These are phyloP conservation scores for Sporothrix globosa DNA, from an alignment of 2,329 filamentous ascomycete genomes.

Conservation along the genomic window DNA sequence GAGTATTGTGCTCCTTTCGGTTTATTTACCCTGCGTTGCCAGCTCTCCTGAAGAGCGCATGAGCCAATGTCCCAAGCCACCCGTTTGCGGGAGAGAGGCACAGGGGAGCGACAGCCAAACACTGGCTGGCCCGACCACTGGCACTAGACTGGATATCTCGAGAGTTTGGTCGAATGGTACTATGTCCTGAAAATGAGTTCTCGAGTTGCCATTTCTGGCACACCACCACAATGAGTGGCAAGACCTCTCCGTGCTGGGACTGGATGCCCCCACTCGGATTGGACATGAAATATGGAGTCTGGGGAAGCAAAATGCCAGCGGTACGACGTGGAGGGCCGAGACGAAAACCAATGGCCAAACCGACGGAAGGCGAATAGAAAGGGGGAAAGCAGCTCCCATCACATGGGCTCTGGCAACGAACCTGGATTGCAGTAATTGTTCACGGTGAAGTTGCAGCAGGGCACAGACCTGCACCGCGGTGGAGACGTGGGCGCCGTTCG, in stretches of 20 bases:
- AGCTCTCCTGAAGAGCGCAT: constrained; percentile 5
- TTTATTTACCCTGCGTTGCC: not conserved
- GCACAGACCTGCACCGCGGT: not conserved
- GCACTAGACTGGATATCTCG: not conserved
- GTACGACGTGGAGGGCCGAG: not conserved
- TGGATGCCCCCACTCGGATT: constrained; percentile 4
- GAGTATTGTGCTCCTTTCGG: not conserved
- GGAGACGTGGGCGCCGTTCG: too few species aligned
- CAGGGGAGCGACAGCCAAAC: not conserved
- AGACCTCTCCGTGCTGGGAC: constrained; percentile 13
- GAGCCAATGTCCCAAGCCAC: constrained; percentile 15
- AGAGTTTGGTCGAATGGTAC: constrained; percentile 2
- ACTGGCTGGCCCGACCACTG: not conserved
- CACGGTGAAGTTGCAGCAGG: not conserved
- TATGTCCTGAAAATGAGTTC: constrained; percentile 7
- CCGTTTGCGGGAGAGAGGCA: constrained; percentile 11
- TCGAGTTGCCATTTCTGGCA: constrained; percentile 23
- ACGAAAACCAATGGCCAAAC: not conserved
- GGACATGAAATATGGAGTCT: constrained; percentile 7
- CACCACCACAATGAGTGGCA: constrained; percentile 20
- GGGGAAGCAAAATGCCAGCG: constrained; percentile 5
- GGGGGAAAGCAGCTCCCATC: not conserved
- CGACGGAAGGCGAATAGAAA: not conserved
- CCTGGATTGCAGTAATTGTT: constrained; percentile 17
- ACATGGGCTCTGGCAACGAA: not conserved